phyloP scores from a whole-genome alignment of 1,284 basidiomycete genomes.

The Coriolopsis trogii region DNA sequence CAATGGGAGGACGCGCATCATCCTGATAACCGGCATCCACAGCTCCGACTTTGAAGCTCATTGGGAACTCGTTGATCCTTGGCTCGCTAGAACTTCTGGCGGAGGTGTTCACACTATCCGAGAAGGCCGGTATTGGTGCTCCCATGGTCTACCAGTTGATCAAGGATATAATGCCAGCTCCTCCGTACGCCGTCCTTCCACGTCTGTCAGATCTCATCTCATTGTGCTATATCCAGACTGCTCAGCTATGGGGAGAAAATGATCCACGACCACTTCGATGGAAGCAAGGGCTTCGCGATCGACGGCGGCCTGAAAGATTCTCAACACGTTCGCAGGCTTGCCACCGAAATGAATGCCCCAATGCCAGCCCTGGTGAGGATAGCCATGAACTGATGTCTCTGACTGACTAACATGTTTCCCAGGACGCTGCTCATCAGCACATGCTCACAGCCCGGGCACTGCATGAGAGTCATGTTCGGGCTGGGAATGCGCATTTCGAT shows the following conservation, averaged over 20 bases:
- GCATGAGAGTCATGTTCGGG: conserved; percentile 49
- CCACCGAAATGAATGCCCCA: conserved; percentile 70
- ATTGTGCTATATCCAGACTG: conserved; percentile 38
- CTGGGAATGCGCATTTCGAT: conserved; percentile 46
- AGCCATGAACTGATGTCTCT: neutral
- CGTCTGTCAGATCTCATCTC: conserved; percentile 24
- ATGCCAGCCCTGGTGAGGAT: conserved; percentile 65
- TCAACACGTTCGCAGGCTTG: conserved; percentile 64
- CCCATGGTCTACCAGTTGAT: conserved; percentile 31
- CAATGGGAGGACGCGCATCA: neutral
- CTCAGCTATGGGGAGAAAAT: conserved; percentile 71
- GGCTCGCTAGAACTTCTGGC: conserved; percentile 78
- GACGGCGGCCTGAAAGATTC: conserved; percentile 90
- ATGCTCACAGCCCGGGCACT: conserved; percentile 79
- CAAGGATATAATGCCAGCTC: conserved; percentile 60
- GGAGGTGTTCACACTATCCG: conserved; percentile 82
- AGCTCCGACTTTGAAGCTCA: conserved; percentile 82
- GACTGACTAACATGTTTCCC: neutral
- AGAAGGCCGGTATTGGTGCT: conserved; percentile 81
- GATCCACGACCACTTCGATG: conserved; percentile 75
- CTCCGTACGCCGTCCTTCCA: conserved; percentile 41
- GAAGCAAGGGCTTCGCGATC: conserved; percentile 81
- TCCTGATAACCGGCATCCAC: conserved; percentile 8
- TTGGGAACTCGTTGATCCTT: conserved; percentile 74
- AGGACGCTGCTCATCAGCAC: conserved; percentile 77